A percentile compares a stretch with the other conserved stretches of the same genome.
phyloP scores from a whole-genome alignment of 2,329 filamentous ascomycete species.

The Trichoderma sp. region DNA sequence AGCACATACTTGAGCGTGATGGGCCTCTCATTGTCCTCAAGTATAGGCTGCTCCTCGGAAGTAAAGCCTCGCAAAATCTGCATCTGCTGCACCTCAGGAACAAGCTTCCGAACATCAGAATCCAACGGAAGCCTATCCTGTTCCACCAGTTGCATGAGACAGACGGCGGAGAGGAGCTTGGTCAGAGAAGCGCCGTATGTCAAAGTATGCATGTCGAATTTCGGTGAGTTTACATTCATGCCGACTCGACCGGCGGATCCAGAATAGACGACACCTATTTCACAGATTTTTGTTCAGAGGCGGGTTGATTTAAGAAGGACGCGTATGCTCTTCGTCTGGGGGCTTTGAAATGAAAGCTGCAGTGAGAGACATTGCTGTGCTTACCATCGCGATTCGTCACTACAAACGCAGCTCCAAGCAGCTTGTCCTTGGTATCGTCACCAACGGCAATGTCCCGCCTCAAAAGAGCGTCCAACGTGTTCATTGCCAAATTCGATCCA shows the following conservation, averaged over 20 bases:
- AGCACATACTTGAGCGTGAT: conserved; percentile 40
- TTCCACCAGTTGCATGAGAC: conserved; percentile 43
- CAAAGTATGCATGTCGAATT: conserved; percentile 36
- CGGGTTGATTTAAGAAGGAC: not conserved
- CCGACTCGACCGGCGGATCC: conserved; percentile 38
- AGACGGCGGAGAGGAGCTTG: conserved; percentile 41
- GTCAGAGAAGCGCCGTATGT: conserved; percentile 43
- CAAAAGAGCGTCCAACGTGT: conserved; percentile 33
- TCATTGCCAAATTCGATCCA: conserved; percentile 23
- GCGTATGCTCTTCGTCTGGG: not conserved
- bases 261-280: conserved; percentile 35
- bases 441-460: conserved; percentile 30
- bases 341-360: not conserved
- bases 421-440: conserved; percentile 32
- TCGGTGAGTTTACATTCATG: conserved; percentile 29
- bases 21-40: conserved; percentile 37
- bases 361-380: not conserved
- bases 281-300: not conserved
- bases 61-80: conserved; percentile 41
- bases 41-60: conserved; percentile 35
- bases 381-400: conserved; percentile 35
- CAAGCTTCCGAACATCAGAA: conserved; percentile 34
- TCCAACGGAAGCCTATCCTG: conserved; percentile 36
- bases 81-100: conserved; percentile 36
- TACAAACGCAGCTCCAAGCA: conserved; percentile 39